Evolutionary conservation across 176 grass and related monocot genomes (phyloP), one percentile per base, ranked within the genome.

Genomic region (Coix lacrymajobi): DNA sequence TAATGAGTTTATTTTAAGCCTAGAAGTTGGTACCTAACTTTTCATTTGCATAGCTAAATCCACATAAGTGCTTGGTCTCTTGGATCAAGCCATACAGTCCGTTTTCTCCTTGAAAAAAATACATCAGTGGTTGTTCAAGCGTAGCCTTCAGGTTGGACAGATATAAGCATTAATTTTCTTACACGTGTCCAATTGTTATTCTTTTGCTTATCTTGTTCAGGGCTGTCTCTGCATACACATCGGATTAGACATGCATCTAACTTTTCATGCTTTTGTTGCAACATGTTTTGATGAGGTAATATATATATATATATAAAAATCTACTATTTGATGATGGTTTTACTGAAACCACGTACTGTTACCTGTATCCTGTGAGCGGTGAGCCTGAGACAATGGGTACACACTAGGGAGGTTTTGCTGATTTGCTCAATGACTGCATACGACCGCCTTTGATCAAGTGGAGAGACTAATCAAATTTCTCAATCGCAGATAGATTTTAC

Each of bases 141-240:
- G 25, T 86, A 66, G 31, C 20, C 77, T 20, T 87, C 85, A 36
- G 36, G 58, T 45, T 12, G 66, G 25, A 73, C 33, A 25, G 31
- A 72, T 51, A 11, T 28, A 39, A 19, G 11, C 9, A 24, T 39
- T 41, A 22, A 15, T 58, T 13, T 57, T 66, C 15, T 54, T 8
- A 16, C 7, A 34, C 9, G 12, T 17, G 10, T 20, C 34, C 9
- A 72, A 19, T 49, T 40, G 3, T 20, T 37, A 62, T 73, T 25
- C 39, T 57, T 76, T 67, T 84, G n/a, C 28, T 67, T 67, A 66
- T 64, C 71, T 10, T 19, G 19, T 41, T 49, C 32, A 76, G n/a
- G 62, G 16, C n/a, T 76, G 61, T 31, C 63, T 68, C 13, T 26
- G 48, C 1, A 19, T 43, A 58, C 26, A 6, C 45, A 66, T 67